Evolutionary conservation across 768 basidiomycete species (phyloP).

Genomic region (Rhodotorula taiwanensis): DNA sequence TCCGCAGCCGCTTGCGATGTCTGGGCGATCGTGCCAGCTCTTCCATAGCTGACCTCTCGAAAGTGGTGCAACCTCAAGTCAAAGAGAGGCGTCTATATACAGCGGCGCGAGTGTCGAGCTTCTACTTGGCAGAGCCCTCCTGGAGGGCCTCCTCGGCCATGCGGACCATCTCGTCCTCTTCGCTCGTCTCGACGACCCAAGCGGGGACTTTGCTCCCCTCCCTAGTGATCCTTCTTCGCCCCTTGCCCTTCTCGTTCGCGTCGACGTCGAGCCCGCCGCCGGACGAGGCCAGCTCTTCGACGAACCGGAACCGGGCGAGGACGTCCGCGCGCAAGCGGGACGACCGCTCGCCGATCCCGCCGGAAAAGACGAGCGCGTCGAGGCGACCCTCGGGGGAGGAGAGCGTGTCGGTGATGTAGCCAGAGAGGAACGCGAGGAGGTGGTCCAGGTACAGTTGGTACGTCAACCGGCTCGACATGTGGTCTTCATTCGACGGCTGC

Average conservation of each 20-base stretch:
- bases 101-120: background rate
- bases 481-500: constrained; percentile 48
- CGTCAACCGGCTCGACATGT: constrained; percentile 53
- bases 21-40: no score
- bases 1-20: no score
- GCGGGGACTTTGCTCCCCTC: constrained; percentile 41
- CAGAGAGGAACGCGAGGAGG: constrained; percentile 24
- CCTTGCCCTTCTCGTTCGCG: constrained; percentile 43
- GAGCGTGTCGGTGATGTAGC: constrained; percentile 35
- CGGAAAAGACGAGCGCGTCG: constrained; percentile 76
- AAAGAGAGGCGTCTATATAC: background rate
- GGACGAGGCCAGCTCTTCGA: constrained; percentile 59
- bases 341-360: constrained; percentile 78
- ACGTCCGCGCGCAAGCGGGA: constrained; percentile 58
- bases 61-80: background rate
- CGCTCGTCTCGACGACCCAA: constrained; percentile 48
- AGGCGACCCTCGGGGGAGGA: constrained; percentile 42
- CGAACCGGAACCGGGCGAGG: constrained; percentile 52
- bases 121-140: constrained; percentile 7
- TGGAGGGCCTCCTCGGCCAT: constrained; percentile 27
- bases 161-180: constrained; percentile 43
- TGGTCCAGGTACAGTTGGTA: constrained; percentile 53
- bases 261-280: constrained; percentile 49
- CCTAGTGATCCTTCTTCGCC: constrained; percentile 41
- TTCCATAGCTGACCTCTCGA: no score